Evolutionary conservation across 1,284 basidiomycete species (phyloP).

Genomic region (Sporisorium exsertum): DNA sequence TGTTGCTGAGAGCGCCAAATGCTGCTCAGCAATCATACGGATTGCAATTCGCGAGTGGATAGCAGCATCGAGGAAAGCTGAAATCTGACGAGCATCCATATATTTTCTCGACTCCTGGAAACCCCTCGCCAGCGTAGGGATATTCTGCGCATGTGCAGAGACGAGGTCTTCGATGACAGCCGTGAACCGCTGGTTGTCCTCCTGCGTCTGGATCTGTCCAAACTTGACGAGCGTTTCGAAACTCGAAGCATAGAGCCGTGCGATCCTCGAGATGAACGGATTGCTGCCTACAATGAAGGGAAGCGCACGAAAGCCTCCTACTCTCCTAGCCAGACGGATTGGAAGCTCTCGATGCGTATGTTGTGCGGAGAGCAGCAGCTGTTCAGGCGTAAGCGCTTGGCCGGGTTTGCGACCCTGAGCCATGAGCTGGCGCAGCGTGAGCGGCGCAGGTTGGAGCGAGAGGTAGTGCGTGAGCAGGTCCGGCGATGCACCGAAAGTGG

Average conservation of each 20-base stretch:
- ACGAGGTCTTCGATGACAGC: conserved; percentile 79
- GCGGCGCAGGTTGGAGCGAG: conserved; percentile 55
- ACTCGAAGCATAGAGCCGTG: conserved; percentile 80
- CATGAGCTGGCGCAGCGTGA: conserved; percentile 63
- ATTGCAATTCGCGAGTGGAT: conserved; percentile 89
- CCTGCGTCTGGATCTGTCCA: conserved; percentile 75
- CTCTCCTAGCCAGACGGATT: conserved; percentile 66
- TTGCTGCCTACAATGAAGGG: conserved; percentile 85
- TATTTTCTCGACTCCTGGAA: conserved; percentile 88
- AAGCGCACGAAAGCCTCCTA: conserved; percentile 65
- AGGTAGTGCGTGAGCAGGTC: conserved; percentile 57
- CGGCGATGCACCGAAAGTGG: conserved; percentile 64
- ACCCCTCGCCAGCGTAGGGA: conserved; percentile 88
- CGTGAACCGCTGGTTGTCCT: conserved; percentile 80
- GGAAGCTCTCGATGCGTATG: conserved; percentile 65
- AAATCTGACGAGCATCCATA: conserved; percentile 81
- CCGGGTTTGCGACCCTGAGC: conserved; percentile 59
- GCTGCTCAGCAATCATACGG: conserved; percentile 90
- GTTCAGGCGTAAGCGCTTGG: conserved; percentile 52
- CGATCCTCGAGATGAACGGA: conserved; percentile 82
- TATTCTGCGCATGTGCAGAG: conserved; percentile 83
- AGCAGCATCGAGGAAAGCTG: conserved; percentile 82
- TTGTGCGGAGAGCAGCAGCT: conserved; percentile 60
- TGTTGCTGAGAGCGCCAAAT: conserved; percentile 76
- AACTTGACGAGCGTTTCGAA: conserved; percentile 81